phyloP scores from a whole-genome alignment of 1,284 basidiomycete species.

The Dichomitus squalens region DNA sequence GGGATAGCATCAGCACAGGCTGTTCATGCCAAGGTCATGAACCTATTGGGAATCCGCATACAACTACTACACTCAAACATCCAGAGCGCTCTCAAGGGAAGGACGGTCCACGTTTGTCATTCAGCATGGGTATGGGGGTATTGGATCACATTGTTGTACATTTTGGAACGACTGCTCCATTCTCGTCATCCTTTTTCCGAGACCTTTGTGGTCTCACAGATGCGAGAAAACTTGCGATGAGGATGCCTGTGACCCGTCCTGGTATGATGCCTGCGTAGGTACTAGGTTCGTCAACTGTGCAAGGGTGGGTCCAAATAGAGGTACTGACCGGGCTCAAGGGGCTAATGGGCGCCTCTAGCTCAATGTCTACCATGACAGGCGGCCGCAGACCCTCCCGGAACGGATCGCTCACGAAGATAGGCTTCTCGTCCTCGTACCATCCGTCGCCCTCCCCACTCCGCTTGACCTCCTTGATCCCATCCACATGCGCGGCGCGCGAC shows the following conservation, averaged over 20 bases:
- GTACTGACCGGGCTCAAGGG: not conserved
- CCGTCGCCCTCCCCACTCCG: not conserved
- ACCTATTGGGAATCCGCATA: too few species aligned
- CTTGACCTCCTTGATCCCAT: not conserved
- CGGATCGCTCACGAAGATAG: not conserved
- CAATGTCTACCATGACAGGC: not conserved
- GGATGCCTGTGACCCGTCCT: not conserved
- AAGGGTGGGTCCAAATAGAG: too few species aligned
- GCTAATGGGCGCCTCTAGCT: not conserved
- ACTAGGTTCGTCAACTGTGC: not conserved
- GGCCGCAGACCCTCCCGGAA: not conserved
- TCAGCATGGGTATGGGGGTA: too few species aligned
- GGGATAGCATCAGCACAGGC: not conserved
- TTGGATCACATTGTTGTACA: too few species aligned
- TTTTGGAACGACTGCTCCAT: too few species aligned
- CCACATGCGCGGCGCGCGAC: not conserved
- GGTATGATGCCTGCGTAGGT: not conserved
- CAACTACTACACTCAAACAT: too few species aligned
- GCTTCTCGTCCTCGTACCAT: not conserved
- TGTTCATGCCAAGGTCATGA: too few species aligned
- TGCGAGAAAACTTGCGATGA: not conserved
- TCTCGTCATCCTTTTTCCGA: conserved; percentile 24
- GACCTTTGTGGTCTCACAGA: not conserved
- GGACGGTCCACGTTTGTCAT: too few species aligned
- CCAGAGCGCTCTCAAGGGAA: too few species aligned